Base-by-base conservation (phyloP, 768 basidiomycete species). In the Gymnopilus dilepis region DNA sequence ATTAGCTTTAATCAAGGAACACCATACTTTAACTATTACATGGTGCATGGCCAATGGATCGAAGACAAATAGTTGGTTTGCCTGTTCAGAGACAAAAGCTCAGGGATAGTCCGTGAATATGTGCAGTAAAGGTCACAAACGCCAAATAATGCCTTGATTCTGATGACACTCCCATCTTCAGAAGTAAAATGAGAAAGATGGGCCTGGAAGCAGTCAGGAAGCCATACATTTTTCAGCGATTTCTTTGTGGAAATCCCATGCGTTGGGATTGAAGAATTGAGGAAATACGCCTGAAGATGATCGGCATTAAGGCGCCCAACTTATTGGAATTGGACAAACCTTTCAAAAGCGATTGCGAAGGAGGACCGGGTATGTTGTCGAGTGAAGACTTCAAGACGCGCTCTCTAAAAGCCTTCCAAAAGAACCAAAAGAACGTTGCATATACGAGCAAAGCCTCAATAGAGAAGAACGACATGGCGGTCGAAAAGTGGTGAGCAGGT, bases 21-120 rank as follows among this genome's bases (percentile, higher is more conserved):
- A 4, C 31, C 56, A n/a, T 45, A 80, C 82, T 68, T 82, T 83
- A 55, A 82, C 71, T 8, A 80, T 37, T 37, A 84, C 78, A 59
- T 79, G 78, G 58, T 81, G 73, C 56, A 84, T 64, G 6, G 82
- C 83, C 45, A 73, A 74, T 0, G 81, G 79, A 62, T 84, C 83
- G 48, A 69, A 80, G 12, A 82, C 72, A 59, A 79, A 78, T 11
- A 84, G 73, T 54, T 74, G 68, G 41, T 72, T 67, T 58, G 70
- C 69, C 76, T 37, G 3, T 76, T 62, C 58, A 37, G 37, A 19
- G 33, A 21, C 40, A 28, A 24, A 19, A 41, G 24, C 11, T 47
- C 15, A 30, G 24, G 0, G 47, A 24, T 4, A 42, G 28, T 21
- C 11, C 28, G 17, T 52, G 31, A 15, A 19, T 34, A 9, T 37